These are phyloP conservation scores for Antitrichia curtipendula DNA, from an alignment of 225 moss, liverwort and hornwort genomes.

Conservation along the genomic window DNA sequence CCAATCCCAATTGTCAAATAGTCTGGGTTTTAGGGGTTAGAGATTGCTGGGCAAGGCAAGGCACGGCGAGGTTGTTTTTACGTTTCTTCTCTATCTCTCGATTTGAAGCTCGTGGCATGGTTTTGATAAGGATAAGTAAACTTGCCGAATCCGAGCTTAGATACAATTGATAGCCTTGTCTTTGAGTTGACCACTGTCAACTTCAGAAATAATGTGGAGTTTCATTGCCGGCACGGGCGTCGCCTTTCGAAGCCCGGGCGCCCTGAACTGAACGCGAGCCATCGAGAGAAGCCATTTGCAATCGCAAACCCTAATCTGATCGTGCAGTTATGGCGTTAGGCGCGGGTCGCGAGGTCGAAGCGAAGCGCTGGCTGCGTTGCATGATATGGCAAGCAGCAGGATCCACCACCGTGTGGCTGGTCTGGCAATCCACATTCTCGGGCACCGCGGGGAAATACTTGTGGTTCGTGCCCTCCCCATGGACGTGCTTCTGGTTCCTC, in stretches of 20 bases:
- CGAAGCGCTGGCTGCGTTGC: conserved; percentile 70
- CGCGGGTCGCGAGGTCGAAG: conserved; percentile 52
- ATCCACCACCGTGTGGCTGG: conserved; percentile 30
- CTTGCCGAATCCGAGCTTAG: background rate
- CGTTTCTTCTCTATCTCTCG: background rate
- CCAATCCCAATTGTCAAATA: background rate
- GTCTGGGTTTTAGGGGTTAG: background rate
- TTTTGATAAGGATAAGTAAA: background rate
- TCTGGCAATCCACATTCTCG: conserved; percentile 39
- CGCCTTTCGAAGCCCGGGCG: background rate
- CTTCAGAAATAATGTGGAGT: background rate
- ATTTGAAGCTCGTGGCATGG: background rate
- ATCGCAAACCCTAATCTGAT: background rate
- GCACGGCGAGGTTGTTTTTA: background rate
- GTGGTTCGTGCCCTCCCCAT: conserved; percentile 21
- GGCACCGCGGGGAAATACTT: background rate
- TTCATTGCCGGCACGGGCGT: background rate
- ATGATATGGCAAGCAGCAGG: conserved; percentile 56
- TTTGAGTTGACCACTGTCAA: background rate
- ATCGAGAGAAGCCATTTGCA: background rate
- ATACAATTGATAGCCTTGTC: background rate
- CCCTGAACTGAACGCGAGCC: background rate
- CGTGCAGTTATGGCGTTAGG: conserved; percentile 12
- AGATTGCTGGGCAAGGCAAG: background rate
- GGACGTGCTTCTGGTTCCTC: conserved; percentile 39